phyloP scores from a whole-genome alignment of 768 basidiomycete genomes.

The Boletus rubroflammeus region DNA sequence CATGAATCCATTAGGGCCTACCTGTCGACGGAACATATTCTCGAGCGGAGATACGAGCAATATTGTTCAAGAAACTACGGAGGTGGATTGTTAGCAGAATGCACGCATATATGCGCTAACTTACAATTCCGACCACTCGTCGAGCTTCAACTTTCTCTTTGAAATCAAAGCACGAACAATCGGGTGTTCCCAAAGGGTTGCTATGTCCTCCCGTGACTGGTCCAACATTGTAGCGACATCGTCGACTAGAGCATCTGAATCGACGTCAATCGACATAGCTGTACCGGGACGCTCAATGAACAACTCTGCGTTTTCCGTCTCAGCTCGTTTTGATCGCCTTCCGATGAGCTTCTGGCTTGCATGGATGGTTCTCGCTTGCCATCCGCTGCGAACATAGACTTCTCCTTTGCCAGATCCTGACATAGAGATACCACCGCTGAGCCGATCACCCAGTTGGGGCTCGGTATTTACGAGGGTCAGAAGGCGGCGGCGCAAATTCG shows the following conservation, averaged over 20 bases:
- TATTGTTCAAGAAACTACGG: conserved; percentile 69
- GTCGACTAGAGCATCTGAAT: conserved; percentile 54
- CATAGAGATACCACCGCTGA: conserved; percentile 70
- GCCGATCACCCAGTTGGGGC: conserved; percentile 59
- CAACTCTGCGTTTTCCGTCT: conserved; percentile 26
- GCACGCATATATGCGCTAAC: conserved; percentile 35
- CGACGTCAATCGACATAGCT: conserved; percentile 29
- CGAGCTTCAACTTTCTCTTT: conserved; percentile 68
- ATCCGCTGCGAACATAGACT: conserved; percentile 75
- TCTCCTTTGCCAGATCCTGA: conserved; percentile 74
- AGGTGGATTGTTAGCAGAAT: conserved; percentile 3
- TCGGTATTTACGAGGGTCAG: conserved; percentile 61
- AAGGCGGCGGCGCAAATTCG: conserved; percentile 56
- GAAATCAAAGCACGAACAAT: conserved; percentile 65
- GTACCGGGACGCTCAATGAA: conserved; percentile 27
- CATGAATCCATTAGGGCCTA: conserved; percentile 31
- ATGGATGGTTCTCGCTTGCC: conserved; percentile 70
- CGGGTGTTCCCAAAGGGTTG: conserved; percentile 68
- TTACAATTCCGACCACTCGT: conserved; percentile 89
- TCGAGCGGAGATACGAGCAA: conserved; percentile 62
- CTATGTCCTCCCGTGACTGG: conserved; percentile 59
- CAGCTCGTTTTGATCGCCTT: conserved; percentile 26
- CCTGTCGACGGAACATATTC: conserved; percentile 77
- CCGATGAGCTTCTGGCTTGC: conserved; percentile 38
- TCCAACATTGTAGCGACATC: conserved; percentile 60